Percentiles rank a stretch among this genome's conserved stretches.
These are phyloP conservation scores for Cetradonia linearis DNA, from an alignment of 495 filamentous ascomycete genomes.

Conservation along the genomic window DNA sequence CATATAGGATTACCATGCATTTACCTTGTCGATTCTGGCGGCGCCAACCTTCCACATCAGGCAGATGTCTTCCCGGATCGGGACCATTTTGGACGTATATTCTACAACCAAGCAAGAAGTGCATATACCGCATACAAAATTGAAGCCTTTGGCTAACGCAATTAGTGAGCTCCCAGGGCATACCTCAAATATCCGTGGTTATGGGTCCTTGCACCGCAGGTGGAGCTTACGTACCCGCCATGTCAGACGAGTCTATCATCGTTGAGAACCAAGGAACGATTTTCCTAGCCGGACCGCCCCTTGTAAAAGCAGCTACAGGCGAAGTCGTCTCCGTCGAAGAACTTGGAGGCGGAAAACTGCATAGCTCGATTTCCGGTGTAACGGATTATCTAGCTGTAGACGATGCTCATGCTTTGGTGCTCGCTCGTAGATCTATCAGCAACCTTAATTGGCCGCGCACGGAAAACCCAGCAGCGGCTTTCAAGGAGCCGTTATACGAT, in stretches of 20 bases:
- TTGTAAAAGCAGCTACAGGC: slow-evolving; percentile 94
- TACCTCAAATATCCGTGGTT: slow-evolving; percentile 90
- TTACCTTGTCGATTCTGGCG: slow-evolving; percentile 93
- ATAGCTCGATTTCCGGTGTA: slow-evolving; percentile 85
- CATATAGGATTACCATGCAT: slow-evolving; percentile 61
- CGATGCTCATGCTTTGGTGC: slow-evolving; percentile 83
- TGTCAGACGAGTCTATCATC: slow-evolving; percentile 97
- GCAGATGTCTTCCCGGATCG: slow-evolving; percentile 93
- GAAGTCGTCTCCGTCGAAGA: slow-evolving; percentile 90
- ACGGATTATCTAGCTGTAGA: slow-evolving; percentile 93
- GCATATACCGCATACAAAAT: slow-evolving; percentile 19
- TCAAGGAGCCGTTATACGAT: slow-evolving; percentile 71
- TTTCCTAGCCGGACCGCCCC: slow-evolving; percentile 87
- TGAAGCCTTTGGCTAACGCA: not conserved
- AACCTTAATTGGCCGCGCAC: slow-evolving; percentile 77
- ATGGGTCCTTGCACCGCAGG: slow-evolving; percentile 98
- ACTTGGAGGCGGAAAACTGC: slow-evolving; percentile 84
- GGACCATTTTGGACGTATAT: slow-evolving; percentile 94
- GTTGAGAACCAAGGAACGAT: slow-evolving; percentile 92
- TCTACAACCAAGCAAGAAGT: slow-evolving; percentile 97
- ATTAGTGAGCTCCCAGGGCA: slow-evolving; percentile 60
- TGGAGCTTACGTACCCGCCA: slow-evolving; percentile 90
- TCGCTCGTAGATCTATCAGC: slow-evolving; percentile 70
- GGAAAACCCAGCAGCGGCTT: slow-evolving; percentile 18
- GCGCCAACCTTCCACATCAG: slow-evolving; percentile 92